Conservation (phyloP, 805 yeast species). For the Komagataella kurtzmanii region DNA sequence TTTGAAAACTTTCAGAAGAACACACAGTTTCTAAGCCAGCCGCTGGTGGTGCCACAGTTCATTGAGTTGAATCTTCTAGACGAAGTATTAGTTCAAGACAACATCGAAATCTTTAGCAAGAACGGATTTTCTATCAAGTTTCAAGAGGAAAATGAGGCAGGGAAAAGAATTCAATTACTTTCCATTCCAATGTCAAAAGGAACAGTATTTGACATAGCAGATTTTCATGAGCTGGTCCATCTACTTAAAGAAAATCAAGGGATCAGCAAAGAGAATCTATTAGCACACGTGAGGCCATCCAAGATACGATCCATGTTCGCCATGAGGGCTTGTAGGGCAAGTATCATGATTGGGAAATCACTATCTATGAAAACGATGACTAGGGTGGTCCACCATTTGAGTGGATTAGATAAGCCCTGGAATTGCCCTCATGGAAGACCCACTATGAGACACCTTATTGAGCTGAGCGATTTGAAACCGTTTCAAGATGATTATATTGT, state of each 20-base stretch:
- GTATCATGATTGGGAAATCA: slow-evolving; percentile 87
- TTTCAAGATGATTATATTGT: slow-evolving; percentile 29
- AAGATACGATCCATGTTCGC: slow-evolving; percentile 81
- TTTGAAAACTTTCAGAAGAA: slow-evolving; percentile 56
- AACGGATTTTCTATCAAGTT: slow-evolving; percentile 67
- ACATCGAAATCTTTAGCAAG: slow-evolving; percentile 37
- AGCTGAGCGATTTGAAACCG: slow-evolving; percentile 31
- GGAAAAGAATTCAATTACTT: slow-evolving; percentile 35
- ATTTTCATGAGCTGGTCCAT: slow-evolving; percentile 69
- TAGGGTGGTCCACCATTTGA: slow-evolving; percentile 51
- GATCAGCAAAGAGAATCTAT: slow-evolving; percentile 15
- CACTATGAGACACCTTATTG: slow-evolving; percentile 82
- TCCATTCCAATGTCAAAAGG: slow-evolving; percentile 68
- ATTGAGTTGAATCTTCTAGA: slow-evolving; percentile 68
- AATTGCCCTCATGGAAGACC: slow-evolving; percentile 97
- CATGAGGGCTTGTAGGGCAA: slow-evolving; percentile 86
- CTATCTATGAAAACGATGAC: slow-evolving; percentile 49
- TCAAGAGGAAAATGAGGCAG: slow-evolving; percentile 39
- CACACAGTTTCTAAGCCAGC: slow-evolving; percentile 53
- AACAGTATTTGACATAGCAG: slow-evolving; percentile 49
- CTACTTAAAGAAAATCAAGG: slow-evolving; percentile 45
- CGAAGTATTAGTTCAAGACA: slow-evolving; percentile 55
- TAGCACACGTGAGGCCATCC: slow-evolving; percentile 33
- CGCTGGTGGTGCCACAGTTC: slow-evolving; percentile 42
- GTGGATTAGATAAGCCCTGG: slow-evolving; percentile 86